Evolutionary conservation across 2,329 filamentous ascomycete species (phyloP).

Genomic region (Trichophyton schoenleinii): DNA sequence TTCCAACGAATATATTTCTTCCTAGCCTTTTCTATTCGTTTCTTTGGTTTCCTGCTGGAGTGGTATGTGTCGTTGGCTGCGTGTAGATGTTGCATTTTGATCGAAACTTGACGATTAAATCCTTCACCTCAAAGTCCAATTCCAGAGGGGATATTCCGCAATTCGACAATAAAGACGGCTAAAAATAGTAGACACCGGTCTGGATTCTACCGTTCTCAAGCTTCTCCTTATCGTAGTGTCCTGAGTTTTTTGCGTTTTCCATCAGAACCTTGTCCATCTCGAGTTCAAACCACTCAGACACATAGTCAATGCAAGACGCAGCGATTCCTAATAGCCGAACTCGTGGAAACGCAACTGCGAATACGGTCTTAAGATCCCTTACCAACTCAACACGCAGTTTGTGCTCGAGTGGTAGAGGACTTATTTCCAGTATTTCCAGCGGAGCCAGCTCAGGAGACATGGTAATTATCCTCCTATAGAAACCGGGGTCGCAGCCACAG

Average conservation of each 20-base stretch:
- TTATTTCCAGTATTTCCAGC: slow-evolving; percentile 22
- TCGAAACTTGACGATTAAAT: neutral
- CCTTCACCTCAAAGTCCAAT: neutral
- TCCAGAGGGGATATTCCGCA: neutral
- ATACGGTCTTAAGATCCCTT: neutral
- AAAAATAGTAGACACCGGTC: slow-evolving; percentile 11
- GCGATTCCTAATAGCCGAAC: slow-evolving; percentile 20
- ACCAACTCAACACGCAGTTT: neutral
- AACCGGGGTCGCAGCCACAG: slow-evolving; percentile 16
- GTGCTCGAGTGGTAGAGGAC: neutral
- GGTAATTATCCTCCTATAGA: slow-evolving; percentile 11
- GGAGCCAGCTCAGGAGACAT: neutral
- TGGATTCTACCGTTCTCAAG: slow-evolving; percentile 10
- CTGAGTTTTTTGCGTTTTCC: slow-evolving; percentile 11
- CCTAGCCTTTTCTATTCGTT: neutral
- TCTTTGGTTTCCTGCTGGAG: neutral
- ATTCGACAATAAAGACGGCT: neutral
- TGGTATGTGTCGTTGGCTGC: neutral
- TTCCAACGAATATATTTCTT: neutral
- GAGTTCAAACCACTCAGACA: slow-evolving; percentile 14
- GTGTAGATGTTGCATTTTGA: neutral
- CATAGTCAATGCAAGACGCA: slow-evolving; percentile 15
- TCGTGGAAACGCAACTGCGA: slow-evolving; percentile 10
- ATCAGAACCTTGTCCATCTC: slow-evolving; percentile 20
- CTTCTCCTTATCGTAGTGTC: slow-evolving; percentile 6